phyloP scores from a whole-genome alignment of 108 stramenopile genomes.

The Cyclotella cryptica region DNA sequence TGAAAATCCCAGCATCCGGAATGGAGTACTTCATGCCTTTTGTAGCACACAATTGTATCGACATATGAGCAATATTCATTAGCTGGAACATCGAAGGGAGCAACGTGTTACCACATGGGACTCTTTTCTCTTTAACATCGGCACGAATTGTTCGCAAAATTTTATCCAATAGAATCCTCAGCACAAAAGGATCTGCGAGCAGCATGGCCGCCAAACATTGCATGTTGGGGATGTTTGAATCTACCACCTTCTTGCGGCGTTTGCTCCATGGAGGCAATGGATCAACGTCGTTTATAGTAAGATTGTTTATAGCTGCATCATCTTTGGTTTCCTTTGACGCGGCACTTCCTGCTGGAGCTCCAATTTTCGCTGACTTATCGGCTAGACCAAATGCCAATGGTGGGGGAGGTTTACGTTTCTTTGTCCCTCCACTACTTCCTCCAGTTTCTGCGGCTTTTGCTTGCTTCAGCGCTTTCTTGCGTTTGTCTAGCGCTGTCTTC shows the following conservation, averaged over 20 bases:
- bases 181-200: slow-evolving; percentile 87
- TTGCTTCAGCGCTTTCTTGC: slow-evolving; percentile 55
- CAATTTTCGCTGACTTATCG: slow-evolving; percentile 23
- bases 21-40: slow-evolving; percentile 69
- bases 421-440: slow-evolving; percentile 28
- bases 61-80: slow-evolving; percentile 79
- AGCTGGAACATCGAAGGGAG: slow-evolving; percentile 84
- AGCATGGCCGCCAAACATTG: slow-evolving; percentile 85
- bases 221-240: slow-evolving; percentile 73
- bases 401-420: slow-evolving; percentile 60
- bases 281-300: slow-evolving; percentile 46
- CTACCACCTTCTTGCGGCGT: slow-evolving; percentile 6
- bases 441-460: slow-evolving; percentile 40
- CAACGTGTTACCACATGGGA: slow-evolving; percentile 68
- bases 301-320: slow-evolving; percentile 47
- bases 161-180: slow-evolving; percentile 75
- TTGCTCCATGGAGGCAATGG: slow-evolving; percentile 58
- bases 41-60: slow-evolving; percentile 78
- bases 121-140: slow-evolving; percentile 57
- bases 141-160: slow-evolving; percentile 65
- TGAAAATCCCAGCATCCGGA: slow-evolving; percentile 67
- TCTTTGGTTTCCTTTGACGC: slow-evolving; percentile 30
- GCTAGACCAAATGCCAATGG: slow-evolving; percentile 49
- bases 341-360: slow-evolving; percentile 3
- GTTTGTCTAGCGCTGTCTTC: slow-evolving; percentile 63